Evolutionary conservation across 345 rosid genomes (phyloP), one percentile per base, ranked within the genome.

Genomic region (Turritis glabra): DNA sequence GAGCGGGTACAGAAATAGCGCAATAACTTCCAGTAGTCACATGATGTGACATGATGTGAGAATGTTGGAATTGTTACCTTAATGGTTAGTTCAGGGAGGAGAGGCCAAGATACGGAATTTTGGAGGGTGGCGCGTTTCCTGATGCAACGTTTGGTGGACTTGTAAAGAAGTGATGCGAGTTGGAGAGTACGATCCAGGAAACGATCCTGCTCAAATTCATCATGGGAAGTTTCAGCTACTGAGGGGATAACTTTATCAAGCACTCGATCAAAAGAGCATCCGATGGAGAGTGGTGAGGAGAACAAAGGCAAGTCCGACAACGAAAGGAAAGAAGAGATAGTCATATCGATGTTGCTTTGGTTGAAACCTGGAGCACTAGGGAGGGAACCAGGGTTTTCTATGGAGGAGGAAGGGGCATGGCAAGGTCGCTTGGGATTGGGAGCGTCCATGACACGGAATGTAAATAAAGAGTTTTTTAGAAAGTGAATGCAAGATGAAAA

Each of bases 61-160:
- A 46, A 30, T 27, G 29, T 50, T 53, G 47, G 11, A 70, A 14
- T 10, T 51, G 11, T 57, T 30, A 93, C 98, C 84, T 86, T 90
- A 78, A 80, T 85, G 60, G 97, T 90, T 71, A 93, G 92, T 75
- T 93, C 97, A 38, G 92, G 84, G 64, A 89, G 93, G 21, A 93
- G 89, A 50, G 85, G 83, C 98, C 98, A 93, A 8, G 86, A 69
- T 53, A 79, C 18, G 33, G 83, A 85, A 73, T 93, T 93, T 61
- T 89, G 93, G 46, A 72, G 33, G 76, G 93, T 61, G 76, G 93
- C 90, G 30, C 89, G 97, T 65, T 82, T 89, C 52, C 93, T 72
- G 48, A 90, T 73, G 53, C 92, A 88, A 52, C 87, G 89, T 38
- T 83, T 76, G 40, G 85, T 89, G 8, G 96, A 86, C 65, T 85